Base-by-base conservation (phyloP, 176 grass and related monocot species). In the Coix lacrymajobi region DNA sequence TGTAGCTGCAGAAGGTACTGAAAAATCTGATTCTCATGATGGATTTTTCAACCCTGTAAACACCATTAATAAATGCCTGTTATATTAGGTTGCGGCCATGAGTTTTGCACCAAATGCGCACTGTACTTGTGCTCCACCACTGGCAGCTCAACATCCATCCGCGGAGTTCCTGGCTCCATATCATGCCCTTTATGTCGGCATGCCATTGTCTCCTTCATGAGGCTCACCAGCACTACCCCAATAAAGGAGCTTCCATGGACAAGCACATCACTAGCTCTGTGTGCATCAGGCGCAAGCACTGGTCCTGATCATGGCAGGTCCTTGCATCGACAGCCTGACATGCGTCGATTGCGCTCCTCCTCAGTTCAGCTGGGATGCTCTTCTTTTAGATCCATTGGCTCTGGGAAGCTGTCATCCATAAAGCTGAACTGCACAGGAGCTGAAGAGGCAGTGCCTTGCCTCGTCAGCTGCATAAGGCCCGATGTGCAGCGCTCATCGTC, bases 41-140 rank as follows among this genome's bases (percentile, higher is more conserved):
- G 36, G 52, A 72, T 52, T 4, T 38, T 49, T 82, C 11, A 85
- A 58, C 76, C 45, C 71, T 56, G 8, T 28, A 29, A 32, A 45
- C 49, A 29, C 49, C n/a, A 75, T 57, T 70, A 43, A 77, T 77
- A 39, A 8, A 8, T 28, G 43, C 62, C 20, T 65, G 5, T 71
- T 85, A 26, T 44, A 60, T 74, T 79, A 99, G 97, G 91, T 74
- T 99, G 97, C 81, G 85, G 84, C 77, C 97, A 99, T 66, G 97
- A 96, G 90, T 96, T 96, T 62, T 99, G 97, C 91, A 96, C 91
- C 74, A 91, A 83, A 84, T 99, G 97, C 70, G 93, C 97, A 71
- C 89, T 99, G 72, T 94, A 96, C 82, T 76, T 99, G 75, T 99
- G 93, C 57, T 92, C 97, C 60, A 99, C 90, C 25, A 73, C 79